These are phyloP conservation scores for Quercus tomentella DNA, from an alignment of 331 rosid genomes.

Conservation along the genomic window DNA sequence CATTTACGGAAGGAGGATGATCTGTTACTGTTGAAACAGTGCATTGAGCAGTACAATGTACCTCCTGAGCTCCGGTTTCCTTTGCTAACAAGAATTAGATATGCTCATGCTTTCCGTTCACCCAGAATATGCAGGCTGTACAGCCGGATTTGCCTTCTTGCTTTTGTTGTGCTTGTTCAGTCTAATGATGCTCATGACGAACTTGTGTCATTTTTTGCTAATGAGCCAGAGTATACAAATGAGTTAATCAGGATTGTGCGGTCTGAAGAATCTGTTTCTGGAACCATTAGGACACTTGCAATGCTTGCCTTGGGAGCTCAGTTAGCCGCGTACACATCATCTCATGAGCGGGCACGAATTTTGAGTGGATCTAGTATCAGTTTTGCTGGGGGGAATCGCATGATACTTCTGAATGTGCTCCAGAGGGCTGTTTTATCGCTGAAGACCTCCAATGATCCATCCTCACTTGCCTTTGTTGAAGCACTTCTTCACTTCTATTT, in stretches of 20 bases:
- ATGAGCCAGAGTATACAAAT: slow-evolving; percentile 95
- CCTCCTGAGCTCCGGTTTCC: slow-evolving; percentile 83
- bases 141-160: slow-evolving; percentile 91
- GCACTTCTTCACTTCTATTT: slow-evolving; percentile 98
- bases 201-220: slow-evolving; percentile 91
- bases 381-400: slow-evolving; percentile 92
- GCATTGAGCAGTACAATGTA: slow-evolving; percentile 68
- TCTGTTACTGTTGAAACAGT: slow-evolving; percentile 68
- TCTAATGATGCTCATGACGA: slow-evolving; percentile 95
- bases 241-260: slow-evolving; percentile 92
- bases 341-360: slow-evolving; percentile 93
- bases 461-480: slow-evolving; percentile 91
- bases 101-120: slow-evolving; percentile 86
- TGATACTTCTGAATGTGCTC: slow-evolving; percentile 92
- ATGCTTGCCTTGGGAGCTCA: slow-evolving; percentile 99
- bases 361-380: slow-evolving; percentile 86
- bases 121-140: slow-evolving; percentile 80
- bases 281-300: slow-evolving; percentile 89
- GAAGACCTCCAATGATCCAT: slow-evolving; percentile 82
- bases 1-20: slow-evolving; percentile 83
- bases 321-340: slow-evolving; percentile 92
- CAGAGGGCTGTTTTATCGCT: slow-evolving; percentile 86
- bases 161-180: slow-evolving; percentile 91
- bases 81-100: slow-evolving; percentile 87
- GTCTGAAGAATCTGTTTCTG: slow-evolving; percentile 81